Evolutionary conservation across 2,329 filamentous ascomycete genomes (phyloP), one percentile per base, ranked within the genome.

Genomic region (Fusarium pseudocircinatum): DNA sequence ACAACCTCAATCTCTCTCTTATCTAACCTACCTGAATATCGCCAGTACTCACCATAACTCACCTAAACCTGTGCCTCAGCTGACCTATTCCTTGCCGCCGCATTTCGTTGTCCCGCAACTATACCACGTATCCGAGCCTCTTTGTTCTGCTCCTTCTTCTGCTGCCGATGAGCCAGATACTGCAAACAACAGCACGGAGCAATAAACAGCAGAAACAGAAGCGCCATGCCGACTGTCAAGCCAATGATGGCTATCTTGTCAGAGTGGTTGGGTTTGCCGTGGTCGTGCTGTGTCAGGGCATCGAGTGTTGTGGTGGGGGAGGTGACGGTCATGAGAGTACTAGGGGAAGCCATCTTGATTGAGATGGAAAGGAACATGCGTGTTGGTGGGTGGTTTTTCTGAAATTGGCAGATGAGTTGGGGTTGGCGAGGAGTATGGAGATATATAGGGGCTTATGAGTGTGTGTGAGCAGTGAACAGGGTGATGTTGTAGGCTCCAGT

Each of bases 171-270:
- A 13, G 57, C 64, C 2, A 76, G 39, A 1, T 42, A 52, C n/a
- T 66, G 63, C 6, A 67, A 34, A 7, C 63, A 57, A 18, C 40
- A 54, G 24, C 67, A 68, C 12, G 74, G 74, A 15, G 68, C 11
- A 15, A 75, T 24, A 26, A 76, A 53, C 3, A 75, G 14, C 4
- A 57, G 11, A 40, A 75, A 64, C 1, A 73, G 15, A 4, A 39
- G 12, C 2, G 49, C 24, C 18, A 75, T 13, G 0, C 50, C 39
- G 10, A 72, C 11, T 11, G 47, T 47, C 7, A 76, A 16, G 30
- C 60, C 43, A 12, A 64, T 54, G 6, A 42, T 60, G n/a, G 11
- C 57, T n/a, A 32, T 18, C n/a, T 32, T 56, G 39, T 62, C 61
- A 15, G 43, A 49, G 36, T 22, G 34, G 26, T 1, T 40, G 34